Evolutionary conservation across 1,284 basidiomycete species (phyloP).

Genomic region (Hypsizygus ulmarius): DNA sequence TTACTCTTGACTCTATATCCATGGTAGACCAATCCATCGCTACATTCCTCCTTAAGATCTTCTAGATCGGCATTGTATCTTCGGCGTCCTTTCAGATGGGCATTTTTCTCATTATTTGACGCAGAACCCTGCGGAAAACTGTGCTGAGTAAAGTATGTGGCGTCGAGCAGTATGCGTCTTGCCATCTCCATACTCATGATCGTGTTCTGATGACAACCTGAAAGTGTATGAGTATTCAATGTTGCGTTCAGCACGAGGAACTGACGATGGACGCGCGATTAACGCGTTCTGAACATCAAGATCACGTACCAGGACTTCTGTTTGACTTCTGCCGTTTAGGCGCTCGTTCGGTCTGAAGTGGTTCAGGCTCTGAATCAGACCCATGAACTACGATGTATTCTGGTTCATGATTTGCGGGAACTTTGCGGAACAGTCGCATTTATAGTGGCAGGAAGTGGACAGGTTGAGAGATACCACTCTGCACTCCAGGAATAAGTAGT

Average conservation of each 20-base stretch:
- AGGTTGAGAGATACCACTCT: too few species aligned
- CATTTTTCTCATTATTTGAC: constrained; percentile 31
- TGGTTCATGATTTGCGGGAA: neutral
- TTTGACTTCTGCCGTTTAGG: constrained; percentile 26
- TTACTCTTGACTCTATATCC: constrained; percentile 41
- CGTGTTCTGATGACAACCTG: neutral
- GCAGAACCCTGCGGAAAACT: neutral
- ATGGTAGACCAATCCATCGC: constrained; percentile 32
- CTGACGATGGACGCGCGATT: neutral
- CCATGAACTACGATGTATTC: constrained; percentile 8
- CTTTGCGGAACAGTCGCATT: neutral
- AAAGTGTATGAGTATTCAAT: neutral
- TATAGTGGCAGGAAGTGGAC: too few species aligned
- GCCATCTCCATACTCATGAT: constrained; percentile 1
- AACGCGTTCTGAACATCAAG: constrained; percentile 2
- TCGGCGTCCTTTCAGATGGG: constrained; percentile 48
- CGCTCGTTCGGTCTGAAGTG: constrained; percentile 8
- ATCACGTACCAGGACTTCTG: constrained; percentile 19
- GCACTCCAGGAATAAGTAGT: too few species aligned
- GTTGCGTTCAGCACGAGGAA: neutral
- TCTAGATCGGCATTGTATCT: constrained; percentile 52
- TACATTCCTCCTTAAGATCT: constrained; percentile 38
- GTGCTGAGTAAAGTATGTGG: constrained; percentile 1
- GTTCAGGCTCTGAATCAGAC: constrained; percentile 14
- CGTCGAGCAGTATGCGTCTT: constrained; percentile 2